Percentiles rank a stretch among this genome's conserved stretches.
phyloP scores from a whole-genome alignment of 2,329 filamentous ascomycete species.

The Microascus cirrosus region DNA sequence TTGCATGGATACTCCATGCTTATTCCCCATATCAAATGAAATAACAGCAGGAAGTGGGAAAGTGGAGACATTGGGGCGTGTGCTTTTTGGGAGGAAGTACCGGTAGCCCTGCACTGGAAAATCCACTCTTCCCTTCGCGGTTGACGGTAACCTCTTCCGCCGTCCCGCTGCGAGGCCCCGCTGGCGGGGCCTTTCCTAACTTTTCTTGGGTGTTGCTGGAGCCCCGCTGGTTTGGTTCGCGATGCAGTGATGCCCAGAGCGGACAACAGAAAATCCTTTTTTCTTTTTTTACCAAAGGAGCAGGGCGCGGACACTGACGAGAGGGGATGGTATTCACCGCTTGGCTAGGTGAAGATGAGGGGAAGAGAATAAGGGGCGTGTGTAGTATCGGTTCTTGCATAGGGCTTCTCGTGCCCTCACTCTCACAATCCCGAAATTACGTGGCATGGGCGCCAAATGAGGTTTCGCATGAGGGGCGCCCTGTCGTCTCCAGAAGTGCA shows the following conservation, averaged over 20 bases:
- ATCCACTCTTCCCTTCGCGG: not conserved
- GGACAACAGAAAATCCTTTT: not conserved
- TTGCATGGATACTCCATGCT: not conserved
- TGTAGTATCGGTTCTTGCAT: not conserved
- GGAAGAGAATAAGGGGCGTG: not conserved
- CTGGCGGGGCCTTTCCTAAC: not conserved
- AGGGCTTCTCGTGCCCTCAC: not conserved
- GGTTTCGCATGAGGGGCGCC: not conserved
- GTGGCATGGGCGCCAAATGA: not conserved
- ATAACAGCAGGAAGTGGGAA: not conserved
- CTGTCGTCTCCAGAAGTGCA: no score
- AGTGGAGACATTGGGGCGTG: not conserved
- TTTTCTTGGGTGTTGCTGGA: not conserved
- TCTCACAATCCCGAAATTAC: not conserved
- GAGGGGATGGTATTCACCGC: not conserved
- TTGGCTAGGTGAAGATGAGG: not conserved
- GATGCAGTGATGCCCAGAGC: not conserved
- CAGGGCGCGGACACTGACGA: not conserved
- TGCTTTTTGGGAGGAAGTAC: not conserved
- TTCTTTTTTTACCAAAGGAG: not conserved
- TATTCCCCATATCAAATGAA: not conserved
- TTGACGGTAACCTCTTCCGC: not conserved
- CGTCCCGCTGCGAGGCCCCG: not conserved
- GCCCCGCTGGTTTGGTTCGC: not conserved
- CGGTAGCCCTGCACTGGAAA: not conserved